A percentile compares a stretch with the other conserved stretches of the same genome.
Conservation (phyloP, 768 basidiomycete species). For the Holtermannia corniformis region DNA sequence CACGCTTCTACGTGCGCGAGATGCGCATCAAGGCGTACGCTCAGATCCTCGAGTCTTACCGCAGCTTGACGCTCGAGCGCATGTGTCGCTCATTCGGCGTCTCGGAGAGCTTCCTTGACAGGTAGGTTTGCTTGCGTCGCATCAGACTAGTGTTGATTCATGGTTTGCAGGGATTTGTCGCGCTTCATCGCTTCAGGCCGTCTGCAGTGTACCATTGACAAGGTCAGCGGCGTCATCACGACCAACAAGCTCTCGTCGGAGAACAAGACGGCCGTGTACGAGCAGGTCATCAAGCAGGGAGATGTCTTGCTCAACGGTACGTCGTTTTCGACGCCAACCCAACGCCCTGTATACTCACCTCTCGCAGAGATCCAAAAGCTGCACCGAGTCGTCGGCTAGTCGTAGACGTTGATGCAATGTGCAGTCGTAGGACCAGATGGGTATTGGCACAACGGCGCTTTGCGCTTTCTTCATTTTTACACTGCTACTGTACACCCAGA, state of each 20-base stretch:
- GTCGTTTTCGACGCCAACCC: slow-evolving; percentile 2
- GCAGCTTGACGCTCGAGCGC: slow-evolving; percentile 77
- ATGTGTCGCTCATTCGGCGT: slow-evolving; percentile 83
- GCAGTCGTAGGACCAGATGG: too few relatives aligned
- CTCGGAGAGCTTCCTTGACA: slow-evolving; percentile 74
- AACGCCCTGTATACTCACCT: background rate
- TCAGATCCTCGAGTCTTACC: slow-evolving; percentile 85
- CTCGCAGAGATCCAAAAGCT: slow-evolving; percentile 57
- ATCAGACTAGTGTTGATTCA: background rate
- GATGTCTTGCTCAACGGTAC: slow-evolving; percentile 71
- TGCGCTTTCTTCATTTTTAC: too few relatives aligned
- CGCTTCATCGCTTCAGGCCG: slow-evolving; percentile 82
- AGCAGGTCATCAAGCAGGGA: slow-evolving; percentile 85
- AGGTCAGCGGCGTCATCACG: slow-evolving; percentile 87
- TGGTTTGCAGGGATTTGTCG: slow-evolving; percentile 63
- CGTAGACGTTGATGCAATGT: too few relatives aligned
- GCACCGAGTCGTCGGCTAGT: slow-evolving; percentile 64
- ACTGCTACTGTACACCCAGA: too few relatives aligned
- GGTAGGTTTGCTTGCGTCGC: slow-evolving; percentile 48
- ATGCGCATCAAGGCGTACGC: slow-evolving; percentile 90
- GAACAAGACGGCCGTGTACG: slow-evolving; percentile 76
- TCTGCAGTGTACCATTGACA: slow-evolving; percentile 81
- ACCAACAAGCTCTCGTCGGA: slow-evolving; percentile 56
- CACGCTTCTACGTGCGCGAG: slow-evolving; percentile 83
- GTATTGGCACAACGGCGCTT: too few relatives aligned